A percentile compares a stretch with the other conserved stretches of the same genome.
phyloP scores from a whole-genome alignment of 441 rosid genomes.

The Gossypium lobatum region DNA sequence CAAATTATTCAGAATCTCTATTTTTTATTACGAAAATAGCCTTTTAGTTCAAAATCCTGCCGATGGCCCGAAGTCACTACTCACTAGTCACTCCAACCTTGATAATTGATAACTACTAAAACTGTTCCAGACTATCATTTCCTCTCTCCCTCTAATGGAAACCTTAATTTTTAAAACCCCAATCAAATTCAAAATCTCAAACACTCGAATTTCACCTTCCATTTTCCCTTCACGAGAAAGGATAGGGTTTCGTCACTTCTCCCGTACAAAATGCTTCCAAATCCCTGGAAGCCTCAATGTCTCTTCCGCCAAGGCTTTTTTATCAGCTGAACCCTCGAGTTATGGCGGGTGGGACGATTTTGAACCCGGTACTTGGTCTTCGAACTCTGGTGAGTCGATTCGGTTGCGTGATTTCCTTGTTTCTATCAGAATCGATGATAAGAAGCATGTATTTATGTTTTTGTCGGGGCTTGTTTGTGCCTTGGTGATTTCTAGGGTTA shows the following conservation, averaged over 20 bases:
- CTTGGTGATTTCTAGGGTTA: constrained; percentile 45
- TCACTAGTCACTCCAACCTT: background rate
- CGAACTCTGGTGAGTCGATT: constrained; percentile 35
- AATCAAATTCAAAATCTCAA: constrained; percentile 10
- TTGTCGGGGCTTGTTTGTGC: constrained; percentile 44
- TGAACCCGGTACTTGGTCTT: constrained; percentile 23
- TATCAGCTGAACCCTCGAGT: constrained; percentile 17
- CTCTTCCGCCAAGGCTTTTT: constrained; percentile 18
- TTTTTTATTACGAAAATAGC: background rate
- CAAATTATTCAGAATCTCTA: background rate
- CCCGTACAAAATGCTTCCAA: constrained; percentile 17
- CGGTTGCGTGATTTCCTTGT: constrained; percentile 38
- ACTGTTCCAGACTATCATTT: background rate
- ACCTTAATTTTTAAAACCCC: constrained; percentile 19
- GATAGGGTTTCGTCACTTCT: constrained; percentile 6
- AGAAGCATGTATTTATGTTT: constrained; percentile 37
- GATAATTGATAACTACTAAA: background rate
- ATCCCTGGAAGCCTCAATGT: background rate
- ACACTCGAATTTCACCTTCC: constrained; percentile 22
- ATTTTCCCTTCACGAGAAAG: constrained; percentile 20
- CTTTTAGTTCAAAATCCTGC: background rate
- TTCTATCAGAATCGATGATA: constrained; percentile 47
- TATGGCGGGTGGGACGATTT: constrained; percentile 62
- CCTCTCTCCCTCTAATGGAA: constrained; percentile 19
- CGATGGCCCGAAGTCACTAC: background rate